Base-by-base conservation (phyloP, 2,329 filamentous ascomycete species). In the Spiromastix sp. region DNA sequence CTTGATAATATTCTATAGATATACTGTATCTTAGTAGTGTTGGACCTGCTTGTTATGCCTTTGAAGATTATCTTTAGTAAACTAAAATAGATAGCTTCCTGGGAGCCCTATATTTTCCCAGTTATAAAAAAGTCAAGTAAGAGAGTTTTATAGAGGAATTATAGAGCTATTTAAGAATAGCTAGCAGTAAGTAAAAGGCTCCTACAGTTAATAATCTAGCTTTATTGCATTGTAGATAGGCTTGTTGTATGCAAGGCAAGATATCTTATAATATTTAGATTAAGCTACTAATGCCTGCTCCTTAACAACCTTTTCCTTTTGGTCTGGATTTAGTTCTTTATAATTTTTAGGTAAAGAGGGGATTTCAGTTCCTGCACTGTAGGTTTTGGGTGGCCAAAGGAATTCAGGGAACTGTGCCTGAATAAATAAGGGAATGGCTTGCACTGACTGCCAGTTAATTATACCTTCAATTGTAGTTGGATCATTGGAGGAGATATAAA, bases 201-300 rank as follows among this genome's bases (percentile, higher is more conserved):
- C n/a, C n/a, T n/a, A n/a, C n/a, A n/a, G n/a, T n/a, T n/a, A n/a
- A n/a, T 26, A 33, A 20, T 48, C 43, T 10, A 51, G 39, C 6
- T 35, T 37, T 39, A 50, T 43, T 12, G 41, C 46, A 34, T 47
- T 25, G 20, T 46, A 47, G 10, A 42, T 35, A 18, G 16, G 32
- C 11, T 42, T 42, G 21, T 49, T 51, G 22, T 46, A 37, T 22
- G 11, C 39, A 36, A 46, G 39, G 31, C 41, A 32, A 18, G 37
- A 37, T 36, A 50, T 45, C 18, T 51, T 46, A 19, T 50, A 52
- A 25, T 48, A 50, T 30, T 51, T 52, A 4, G 44, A 46, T n/a
- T 30, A 32, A 11, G 34, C 32, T 3, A 43, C 46, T 9, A 42
- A 40, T 19, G 8, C 34, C n/a, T 40, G 27, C 2, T 43, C 36